Percentiles rank a stretch among this genome's conserved stretches.
phyloP scores from a whole-genome alignment of 2,329 filamentous ascomycete species.

The Diaporthe batatas region DNA sequence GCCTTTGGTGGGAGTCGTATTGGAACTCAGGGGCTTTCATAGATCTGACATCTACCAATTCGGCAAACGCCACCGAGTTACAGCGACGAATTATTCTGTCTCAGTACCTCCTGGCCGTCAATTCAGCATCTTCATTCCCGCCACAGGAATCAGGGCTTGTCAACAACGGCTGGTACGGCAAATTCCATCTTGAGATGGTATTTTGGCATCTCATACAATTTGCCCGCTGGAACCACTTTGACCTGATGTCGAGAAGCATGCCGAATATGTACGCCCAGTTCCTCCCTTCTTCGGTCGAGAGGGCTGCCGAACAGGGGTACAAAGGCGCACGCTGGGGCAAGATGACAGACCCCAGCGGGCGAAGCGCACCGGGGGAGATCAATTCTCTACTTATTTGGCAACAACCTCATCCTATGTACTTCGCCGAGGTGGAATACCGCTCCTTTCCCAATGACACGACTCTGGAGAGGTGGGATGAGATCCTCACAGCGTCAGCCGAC shows the following conservation, averaged over 20 bases:
- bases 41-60: slow-evolving; percentile 58
- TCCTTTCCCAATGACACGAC: slow-evolving; percentile 58
- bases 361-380: slow-evolving; percentile 70
- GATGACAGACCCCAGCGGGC: slow-evolving; percentile 69
- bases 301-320: slow-evolving; percentile 58
- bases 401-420: slow-evolving; percentile 72
- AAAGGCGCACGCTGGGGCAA: slow-evolving; percentile 62
- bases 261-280: slow-evolving; percentile 63
- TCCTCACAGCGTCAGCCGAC: slow-evolving; percentile 66
- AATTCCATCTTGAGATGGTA: slow-evolving; percentile 69
- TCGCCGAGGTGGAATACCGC: slow-evolving; percentile 69
- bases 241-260: slow-evolving; percentile 59
- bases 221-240: slow-evolving; percentile 62
- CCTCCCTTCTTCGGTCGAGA: slow-evolving; percentile 53
- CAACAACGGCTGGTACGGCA: slow-evolving; percentile 70
- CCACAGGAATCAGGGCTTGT: slow-evolving; percentile 62
- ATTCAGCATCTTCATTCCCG: slow-evolving; percentile 62
- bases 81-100: slow-evolving; percentile 67
- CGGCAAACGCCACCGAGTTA: slow-evolving; percentile 60
- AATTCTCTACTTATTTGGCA: slow-evolving; percentile 74
- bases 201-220: slow-evolving; percentile 67
- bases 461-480: slow-evolving; percentile 64
- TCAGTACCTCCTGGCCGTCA: slow-evolving; percentile 66
- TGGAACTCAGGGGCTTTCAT: slow-evolving; percentile 66
- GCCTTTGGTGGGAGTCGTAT: slow-evolving; percentile 61